Evolutionary conservation across 768 basidiomycete species (phyloP), one percentile per base, ranked within the genome.

Genomic region (Tylopilus sp.): DNA sequence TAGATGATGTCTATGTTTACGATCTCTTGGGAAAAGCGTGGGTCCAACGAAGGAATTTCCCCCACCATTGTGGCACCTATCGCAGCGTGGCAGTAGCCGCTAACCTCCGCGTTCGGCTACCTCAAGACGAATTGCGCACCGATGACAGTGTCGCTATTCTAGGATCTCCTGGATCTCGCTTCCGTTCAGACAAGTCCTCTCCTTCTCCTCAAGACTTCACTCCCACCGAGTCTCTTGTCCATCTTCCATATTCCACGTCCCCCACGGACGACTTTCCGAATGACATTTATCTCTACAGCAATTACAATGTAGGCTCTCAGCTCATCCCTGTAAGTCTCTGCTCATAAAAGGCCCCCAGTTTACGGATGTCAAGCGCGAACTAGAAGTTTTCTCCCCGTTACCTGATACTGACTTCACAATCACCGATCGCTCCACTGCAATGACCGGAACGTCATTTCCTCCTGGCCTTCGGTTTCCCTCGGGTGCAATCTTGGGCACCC

Each of bases 381-480:
- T 98, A 44, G 92, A 97, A 72, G 79, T 98, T 28, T 85, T 98
- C 66, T 83, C 88, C 4, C 93, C 93, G 0, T 75, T 86, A 31
- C 83, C 89, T 2, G 80, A 85, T 59, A 74, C 79, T 17, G 82
- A 86, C 53, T 94, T 93, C 64, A 80, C 79, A 3, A 83, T 95
- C 43, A 79, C 82, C 52, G 91, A 95, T 63, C 81, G 85, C 30
- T 95, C 95, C 7, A 66, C 79, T 11, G 71, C 82, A 13, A 97
- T 98, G 93, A 76, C 76, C 17, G 91, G 89, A 18, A 73, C 81
- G 12, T 80, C 86, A 1, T 88, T 92, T 58, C 95, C 95, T 20
- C 95, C 97, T 0, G 95, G 95, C 12, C 81, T 98, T 40, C 87
- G 95, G 9, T 99, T 99, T 73, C 95, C 95, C 6, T 90, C 93